A percentile compares a stretch with the other conserved stretches of the same genome.
These are phyloP conservation scores for Nakataea oryzae DNA, from an alignment of 2,329 filamentous ascomycete species.

Conservation along the genomic window DNA sequence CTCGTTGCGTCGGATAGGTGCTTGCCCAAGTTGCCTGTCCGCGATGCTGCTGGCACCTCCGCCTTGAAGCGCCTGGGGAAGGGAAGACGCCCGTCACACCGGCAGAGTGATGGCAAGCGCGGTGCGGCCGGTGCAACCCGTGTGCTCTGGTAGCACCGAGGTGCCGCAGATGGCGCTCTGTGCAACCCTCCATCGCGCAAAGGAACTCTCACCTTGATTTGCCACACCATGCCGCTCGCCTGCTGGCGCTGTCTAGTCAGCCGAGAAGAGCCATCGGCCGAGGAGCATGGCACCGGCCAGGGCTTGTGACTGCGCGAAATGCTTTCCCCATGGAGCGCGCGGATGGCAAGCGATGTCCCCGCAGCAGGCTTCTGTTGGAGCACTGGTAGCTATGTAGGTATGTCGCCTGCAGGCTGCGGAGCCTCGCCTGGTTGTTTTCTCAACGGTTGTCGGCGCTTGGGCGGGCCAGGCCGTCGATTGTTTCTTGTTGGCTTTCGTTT, in stretches of 20 bases:
- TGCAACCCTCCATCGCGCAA: neutral
- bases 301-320: neutral
- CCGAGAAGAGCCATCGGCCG: neutral
- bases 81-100: neutral
- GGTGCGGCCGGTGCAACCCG: neutral
- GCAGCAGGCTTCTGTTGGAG: too few species aligned
- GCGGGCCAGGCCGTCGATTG: too few species aligned
- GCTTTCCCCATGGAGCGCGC: too few species aligned
- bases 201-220: neutral
- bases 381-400: too few species aligned
- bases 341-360: neutral
- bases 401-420: too few species aligned
- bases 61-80: neutral
- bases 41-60: neutral
- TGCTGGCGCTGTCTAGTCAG: neutral
- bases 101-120: neutral
- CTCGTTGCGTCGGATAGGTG: too few species aligned
- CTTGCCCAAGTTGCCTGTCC: too few species aligned
- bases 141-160: neutral
- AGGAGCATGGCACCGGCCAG: neutral
- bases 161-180: neutral
- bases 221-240: neutral
- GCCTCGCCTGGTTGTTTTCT: too few species aligned
- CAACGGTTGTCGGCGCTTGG: too few species aligned
- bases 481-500: too few species aligned